Evolutionary conservation across 805 yeast species (phyloP).

Genomic region (Metschnikowia santaceciliae): DNA sequence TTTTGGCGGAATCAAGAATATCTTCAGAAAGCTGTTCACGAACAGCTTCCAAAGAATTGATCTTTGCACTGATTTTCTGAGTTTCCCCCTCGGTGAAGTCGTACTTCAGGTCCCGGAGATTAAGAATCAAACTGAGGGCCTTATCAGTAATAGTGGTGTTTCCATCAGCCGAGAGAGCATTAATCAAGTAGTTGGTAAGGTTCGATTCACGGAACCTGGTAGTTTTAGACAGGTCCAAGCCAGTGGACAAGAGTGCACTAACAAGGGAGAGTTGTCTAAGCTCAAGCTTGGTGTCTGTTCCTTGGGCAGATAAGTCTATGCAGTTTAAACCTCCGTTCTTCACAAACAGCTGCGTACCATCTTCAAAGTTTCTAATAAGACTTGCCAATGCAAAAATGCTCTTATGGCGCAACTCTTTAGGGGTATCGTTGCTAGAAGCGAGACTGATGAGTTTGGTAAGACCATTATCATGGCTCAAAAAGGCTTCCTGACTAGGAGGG

Average conservation of each 20-base stretch:
- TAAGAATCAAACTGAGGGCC: constrained; percentile 47
- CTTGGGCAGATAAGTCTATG: constrained; percentile 27
- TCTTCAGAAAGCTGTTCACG: constrained; percentile 52
- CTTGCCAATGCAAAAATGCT: constrained; percentile 76
- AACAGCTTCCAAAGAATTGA: constrained; percentile 37
- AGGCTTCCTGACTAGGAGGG: constrained; percentile 65
- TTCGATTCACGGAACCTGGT: constrained; percentile 35
- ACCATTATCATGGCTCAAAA: constrained; percentile 49
- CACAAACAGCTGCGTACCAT: constrained; percentile 54
- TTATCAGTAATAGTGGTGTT: constrained; percentile 55
- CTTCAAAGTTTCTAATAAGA: constrained; percentile 62
- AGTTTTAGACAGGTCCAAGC: constrained; percentile 37
- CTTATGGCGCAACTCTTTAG: constrained; percentile 46
- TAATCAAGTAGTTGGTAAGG: constrained; percentile 31
- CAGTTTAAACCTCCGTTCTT: constrained; percentile 60
- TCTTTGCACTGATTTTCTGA: constrained; percentile 29
- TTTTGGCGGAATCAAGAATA: constrained; percentile 48
- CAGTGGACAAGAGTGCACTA: constrained; percentile 57
- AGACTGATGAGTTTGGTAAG: constrained; percentile 43
- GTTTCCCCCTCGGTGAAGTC: constrained; percentile 45
- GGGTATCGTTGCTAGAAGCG: constrained; percentile 25
- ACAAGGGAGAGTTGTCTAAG: constrained; percentile 55
- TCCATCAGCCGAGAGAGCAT: constrained; percentile 28
- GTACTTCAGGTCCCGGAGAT: constrained; percentile 41
- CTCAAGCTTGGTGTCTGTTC: constrained; percentile 36